Evolutionary conservation across 768 basidiomycete genomes (phyloP).

Genomic region (Leccinum disarticulatum): DNA sequence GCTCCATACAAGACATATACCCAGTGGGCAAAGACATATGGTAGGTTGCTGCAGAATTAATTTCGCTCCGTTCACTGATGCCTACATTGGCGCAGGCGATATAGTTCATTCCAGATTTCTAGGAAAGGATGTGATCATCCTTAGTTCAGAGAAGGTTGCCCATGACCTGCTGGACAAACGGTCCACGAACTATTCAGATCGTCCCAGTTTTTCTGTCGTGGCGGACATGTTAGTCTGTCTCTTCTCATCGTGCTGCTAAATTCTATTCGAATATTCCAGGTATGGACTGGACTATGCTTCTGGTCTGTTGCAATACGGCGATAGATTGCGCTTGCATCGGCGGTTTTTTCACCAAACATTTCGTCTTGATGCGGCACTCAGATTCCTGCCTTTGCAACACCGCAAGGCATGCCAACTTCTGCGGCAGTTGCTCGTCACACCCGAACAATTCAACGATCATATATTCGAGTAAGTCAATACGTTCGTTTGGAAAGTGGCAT

Average conservation of each 20-base stretch:
- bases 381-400: constrained; percentile 26
- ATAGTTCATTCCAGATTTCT: constrained; percentile 49
- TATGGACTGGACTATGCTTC: constrained; percentile 2
- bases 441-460: constrained; percentile 32
- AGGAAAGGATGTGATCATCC: constrained; percentile 41
- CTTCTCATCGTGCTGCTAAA: background rate
- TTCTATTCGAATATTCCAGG: background rate
- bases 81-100: constrained; percentile 33
- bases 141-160: constrained; percentile 44
- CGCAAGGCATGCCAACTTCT: constrained; percentile 31
- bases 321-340: constrained; percentile 20
- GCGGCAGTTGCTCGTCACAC: constrained; percentile 29
- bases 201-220: constrained; percentile 32
- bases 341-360: constrained; percentile 16
- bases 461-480: constrained; percentile 26
- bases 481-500: too few relatives aligned
- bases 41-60: constrained; percentile 8
- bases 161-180: constrained; percentile 46
- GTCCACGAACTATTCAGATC: constrained; percentile 46
- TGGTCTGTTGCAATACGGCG: constrained; percentile 17
- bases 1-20: constrained; percentile 36
- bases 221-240: constrained; percentile 1
- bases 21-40: constrained; percentile 36
- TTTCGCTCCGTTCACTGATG: background rate
- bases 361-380: constrained; percentile 5